Percentiles rank a stretch among this genome's conserved stretches.
Evolutionary conservation across 2,329 filamentous ascomycete genomes (phyloP).

Genomic region (Penicillium sp.): DNA sequence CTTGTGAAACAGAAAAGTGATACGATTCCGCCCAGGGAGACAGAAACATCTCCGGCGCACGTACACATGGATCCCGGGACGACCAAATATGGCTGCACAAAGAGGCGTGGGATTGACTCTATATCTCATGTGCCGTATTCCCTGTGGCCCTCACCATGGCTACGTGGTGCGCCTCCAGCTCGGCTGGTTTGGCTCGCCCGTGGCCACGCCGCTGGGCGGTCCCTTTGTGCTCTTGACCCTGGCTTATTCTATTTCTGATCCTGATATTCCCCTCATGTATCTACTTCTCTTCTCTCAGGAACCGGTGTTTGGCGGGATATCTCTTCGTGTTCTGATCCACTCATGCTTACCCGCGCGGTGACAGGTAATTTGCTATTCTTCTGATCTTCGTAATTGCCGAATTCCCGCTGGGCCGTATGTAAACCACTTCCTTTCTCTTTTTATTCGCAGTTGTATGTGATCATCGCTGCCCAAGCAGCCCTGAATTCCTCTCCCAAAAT

Average conservation of each 20-base stretch:
- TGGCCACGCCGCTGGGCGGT: conserved; percentile 5
- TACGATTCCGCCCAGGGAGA: neutral
- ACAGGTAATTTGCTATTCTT: neutral
- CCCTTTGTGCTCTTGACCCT: conserved; percentile 6
- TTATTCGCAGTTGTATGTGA: neutral
- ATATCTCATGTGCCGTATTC: neutral
- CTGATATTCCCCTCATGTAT: conserved; percentile 16
- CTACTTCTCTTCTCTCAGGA: conserved; percentile 19
- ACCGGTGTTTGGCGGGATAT: conserved; percentile 10
- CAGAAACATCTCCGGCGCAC: neutral
- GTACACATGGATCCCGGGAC: neutral
- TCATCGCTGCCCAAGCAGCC: conserved; percentile 63
- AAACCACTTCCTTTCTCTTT: neutral
- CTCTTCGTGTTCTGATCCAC: neutral
- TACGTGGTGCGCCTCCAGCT: conserved; percentile 1
- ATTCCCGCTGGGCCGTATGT: neutral
- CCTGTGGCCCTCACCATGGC: neutral
- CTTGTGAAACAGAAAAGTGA: neutral
- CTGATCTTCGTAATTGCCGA: neutral
- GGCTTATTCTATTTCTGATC: conserved; percentile 4
- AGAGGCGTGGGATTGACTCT: neutral
- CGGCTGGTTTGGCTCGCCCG: conserved; percentile 7
- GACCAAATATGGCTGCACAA: neutral
- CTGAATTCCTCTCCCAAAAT: conserved; percentile 79
- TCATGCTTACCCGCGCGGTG: neutral